These are phyloP conservation scores for Trametes cingulata DNA, from an alignment of 768 basidiomycete species.

Conservation along the genomic window DNA sequence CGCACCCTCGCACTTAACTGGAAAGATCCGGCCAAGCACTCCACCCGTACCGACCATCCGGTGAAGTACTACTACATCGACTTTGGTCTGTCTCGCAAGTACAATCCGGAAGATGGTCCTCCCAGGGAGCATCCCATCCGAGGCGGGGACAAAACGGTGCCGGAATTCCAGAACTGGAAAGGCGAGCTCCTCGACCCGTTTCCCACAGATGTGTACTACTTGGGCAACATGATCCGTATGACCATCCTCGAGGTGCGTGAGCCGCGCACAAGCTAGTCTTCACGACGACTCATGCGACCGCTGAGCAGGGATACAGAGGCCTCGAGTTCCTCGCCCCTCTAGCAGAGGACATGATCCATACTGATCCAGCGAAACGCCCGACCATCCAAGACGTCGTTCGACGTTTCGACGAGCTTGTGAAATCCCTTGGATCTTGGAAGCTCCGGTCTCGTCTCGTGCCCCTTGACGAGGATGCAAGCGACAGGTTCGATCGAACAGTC, in stretches of 20 bases:
- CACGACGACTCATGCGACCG: neutral
- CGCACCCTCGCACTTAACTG: neutral
- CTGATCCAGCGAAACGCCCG: neutral
- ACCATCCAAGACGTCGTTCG: neutral
- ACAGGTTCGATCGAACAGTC: neutral
- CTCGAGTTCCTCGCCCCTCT: neutral
- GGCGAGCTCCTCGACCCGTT: constrained; percentile 22
- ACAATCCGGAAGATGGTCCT: constrained; percentile 24
- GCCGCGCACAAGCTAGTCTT: neutral
- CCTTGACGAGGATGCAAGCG: neutral
- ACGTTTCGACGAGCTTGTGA: neutral
- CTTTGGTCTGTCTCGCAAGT: constrained; percentile 26
- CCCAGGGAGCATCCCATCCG: constrained; percentile 5
- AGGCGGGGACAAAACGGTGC: constrained; percentile 23
- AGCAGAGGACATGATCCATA: neutral
- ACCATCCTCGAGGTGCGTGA: constrained; percentile 2
- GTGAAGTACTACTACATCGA: constrained; percentile 31
- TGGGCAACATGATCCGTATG: constrained; percentile 18
- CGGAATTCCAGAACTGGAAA: constrained; percentile 15
- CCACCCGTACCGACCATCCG: constrained; percentile 27
- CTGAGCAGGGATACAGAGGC: neutral
- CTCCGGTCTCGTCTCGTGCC: neutral
- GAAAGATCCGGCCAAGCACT: constrained; percentile 26
- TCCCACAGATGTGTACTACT: constrained; percentile 23
- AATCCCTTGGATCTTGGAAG: neutral